Conservation (phyloP, 164 flowering plant genomes). For the Pachysandra terminalis region DNA sequence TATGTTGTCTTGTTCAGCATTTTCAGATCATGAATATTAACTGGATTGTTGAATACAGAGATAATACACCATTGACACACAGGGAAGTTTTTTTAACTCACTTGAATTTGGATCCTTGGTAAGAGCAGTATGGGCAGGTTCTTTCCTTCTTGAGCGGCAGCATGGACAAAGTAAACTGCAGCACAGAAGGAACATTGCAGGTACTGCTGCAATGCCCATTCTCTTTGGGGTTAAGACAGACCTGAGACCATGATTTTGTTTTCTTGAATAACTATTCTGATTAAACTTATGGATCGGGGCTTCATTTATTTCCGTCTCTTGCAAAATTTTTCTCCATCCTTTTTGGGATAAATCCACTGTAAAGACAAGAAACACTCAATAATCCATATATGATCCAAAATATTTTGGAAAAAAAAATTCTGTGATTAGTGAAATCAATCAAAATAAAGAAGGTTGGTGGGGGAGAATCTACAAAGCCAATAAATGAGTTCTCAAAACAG, state of each 20-base stretch:
- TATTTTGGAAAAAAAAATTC: too few species aligned
- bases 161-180: conserved; percentile 66
- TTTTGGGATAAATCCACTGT: conserved; percentile 34
- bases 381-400: not conserved
- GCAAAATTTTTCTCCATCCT: conserved; percentile 47
- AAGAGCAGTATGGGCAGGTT: conserved; percentile 36
- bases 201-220: conserved; percentile 44
- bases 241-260: conserved; percentile 15
- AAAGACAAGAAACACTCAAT: conserved; percentile 7
- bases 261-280: conserved; percentile 10
- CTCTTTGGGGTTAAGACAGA: conserved; percentile 22
- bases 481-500: not conserved
- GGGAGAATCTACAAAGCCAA: too few species aligned
- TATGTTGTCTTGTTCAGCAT: not conserved
- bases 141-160: conserved; percentile 48
- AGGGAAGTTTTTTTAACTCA: conserved; percentile 38
- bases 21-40: not conserved
- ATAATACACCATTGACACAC: not conserved
- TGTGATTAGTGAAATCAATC: too few species aligned
- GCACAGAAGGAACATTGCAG: conserved; percentile 51
- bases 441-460: too few species aligned
- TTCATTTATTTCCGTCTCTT: conserved; percentile 21
- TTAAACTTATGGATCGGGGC: conserved; percentile 5
- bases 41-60: not conserved
- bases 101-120: conserved; percentile 64